phyloP scores from a whole-genome alignment of 2,329 filamentous ascomycete species.

The Clarireedia hainanense region DNA sequence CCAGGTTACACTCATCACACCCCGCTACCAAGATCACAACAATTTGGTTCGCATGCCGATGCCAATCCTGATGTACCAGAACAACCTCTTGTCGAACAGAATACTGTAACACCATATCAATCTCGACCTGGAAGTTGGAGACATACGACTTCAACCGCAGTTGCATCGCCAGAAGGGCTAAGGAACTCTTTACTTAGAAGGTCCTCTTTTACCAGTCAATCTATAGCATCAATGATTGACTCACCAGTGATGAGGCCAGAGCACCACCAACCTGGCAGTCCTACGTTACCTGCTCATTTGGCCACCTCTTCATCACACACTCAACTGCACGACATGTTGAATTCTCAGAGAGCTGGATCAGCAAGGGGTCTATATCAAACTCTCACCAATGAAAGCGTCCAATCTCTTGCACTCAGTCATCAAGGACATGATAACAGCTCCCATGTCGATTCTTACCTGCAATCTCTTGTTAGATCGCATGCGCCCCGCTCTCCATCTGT shows the following conservation, averaged over 20 bases:
- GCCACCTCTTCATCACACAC: conserved; percentile 41
- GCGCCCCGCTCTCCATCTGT: conserved; percentile 25
- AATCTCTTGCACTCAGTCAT: conserved; percentile 30
- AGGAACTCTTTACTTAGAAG: conserved; percentile 33
- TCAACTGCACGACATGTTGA: conserved; percentile 52
- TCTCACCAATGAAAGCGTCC: conserved; percentile 48
- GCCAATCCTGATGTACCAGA: conserved; percentile 24
- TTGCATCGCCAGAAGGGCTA: conserved; percentile 33
- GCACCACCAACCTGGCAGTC: conserved; percentile 43
- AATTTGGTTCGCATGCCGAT: conserved; percentile 10
- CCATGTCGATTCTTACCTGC: conserved; percentile 25
- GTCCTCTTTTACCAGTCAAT: conserved; percentile 43
- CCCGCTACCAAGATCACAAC: conserved; percentile 11
- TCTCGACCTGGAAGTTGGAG: conserved; percentile 41
- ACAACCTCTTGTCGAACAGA: conserved; percentile 20
- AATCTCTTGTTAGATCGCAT: conserved; percentile 20
- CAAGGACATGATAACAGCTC: conserved; percentile 16
- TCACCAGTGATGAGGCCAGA: conserved; percentile 27
- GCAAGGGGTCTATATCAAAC: conserved; percentile 49
- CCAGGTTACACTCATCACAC: conserved; percentile 19
- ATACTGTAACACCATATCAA: conserved; percentile 19
- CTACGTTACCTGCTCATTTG: conserved; percentile 49
- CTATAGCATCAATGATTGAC: conserved; percentile 38
- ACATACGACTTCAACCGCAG: conserved; percentile 42
- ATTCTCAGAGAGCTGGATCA: conserved; percentile 43